phyloP scores from a whole-genome alignment of 2,329 filamentous ascomycete species.

The Xylariaceae sp. region DNA sequence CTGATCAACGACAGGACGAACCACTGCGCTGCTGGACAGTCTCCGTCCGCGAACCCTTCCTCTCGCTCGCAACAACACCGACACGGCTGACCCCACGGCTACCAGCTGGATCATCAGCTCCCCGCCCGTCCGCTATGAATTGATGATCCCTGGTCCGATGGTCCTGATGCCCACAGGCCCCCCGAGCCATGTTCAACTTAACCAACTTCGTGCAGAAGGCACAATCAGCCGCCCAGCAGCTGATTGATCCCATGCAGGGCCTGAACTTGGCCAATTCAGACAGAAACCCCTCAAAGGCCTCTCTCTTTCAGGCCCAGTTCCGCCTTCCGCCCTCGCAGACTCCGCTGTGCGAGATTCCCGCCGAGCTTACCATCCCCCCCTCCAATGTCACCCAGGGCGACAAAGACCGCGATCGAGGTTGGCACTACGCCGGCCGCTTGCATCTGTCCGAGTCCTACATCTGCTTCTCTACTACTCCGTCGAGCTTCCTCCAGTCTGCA shows the following conservation, averaged over 20 bases:
- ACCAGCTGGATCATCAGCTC: conserved; percentile 1
- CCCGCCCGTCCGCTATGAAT: conserved; percentile 20
- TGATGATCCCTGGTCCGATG: conserved; percentile 17
- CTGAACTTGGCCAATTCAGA: conserved; percentile 66
- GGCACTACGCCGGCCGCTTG: conserved; percentile 85
- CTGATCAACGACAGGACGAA: too few species aligned
- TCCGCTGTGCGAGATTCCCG: conserved; percentile 91
- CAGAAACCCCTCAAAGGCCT: conserved; percentile 79
- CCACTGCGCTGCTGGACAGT: too few species aligned
- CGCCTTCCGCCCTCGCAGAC: conserved; percentile 87
- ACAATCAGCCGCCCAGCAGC: conserved; percentile 58
- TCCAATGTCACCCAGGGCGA: conserved; percentile 64
- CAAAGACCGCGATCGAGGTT: conserved; percentile 64
- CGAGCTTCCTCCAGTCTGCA: conserved; percentile 75
- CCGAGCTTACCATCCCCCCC: conserved; percentile 82
- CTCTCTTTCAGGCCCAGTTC: conserved; percentile 93
- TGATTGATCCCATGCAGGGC: conserved; percentile 83
- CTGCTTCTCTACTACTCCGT: conserved; percentile 91
- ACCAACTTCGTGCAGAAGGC: conserved; percentile 89
- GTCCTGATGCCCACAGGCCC: conserved; percentile 19
- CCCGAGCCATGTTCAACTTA: conserved; percentile 52
- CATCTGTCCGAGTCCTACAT: conserved; percentile 92
- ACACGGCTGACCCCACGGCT: conserved; percentile 6
- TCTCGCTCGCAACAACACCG: conserved; percentile 5
- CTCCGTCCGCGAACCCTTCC: too few species aligned